Conservation (phyloP, 345 rosid species). For the Dovyalis caffra region DNA sequence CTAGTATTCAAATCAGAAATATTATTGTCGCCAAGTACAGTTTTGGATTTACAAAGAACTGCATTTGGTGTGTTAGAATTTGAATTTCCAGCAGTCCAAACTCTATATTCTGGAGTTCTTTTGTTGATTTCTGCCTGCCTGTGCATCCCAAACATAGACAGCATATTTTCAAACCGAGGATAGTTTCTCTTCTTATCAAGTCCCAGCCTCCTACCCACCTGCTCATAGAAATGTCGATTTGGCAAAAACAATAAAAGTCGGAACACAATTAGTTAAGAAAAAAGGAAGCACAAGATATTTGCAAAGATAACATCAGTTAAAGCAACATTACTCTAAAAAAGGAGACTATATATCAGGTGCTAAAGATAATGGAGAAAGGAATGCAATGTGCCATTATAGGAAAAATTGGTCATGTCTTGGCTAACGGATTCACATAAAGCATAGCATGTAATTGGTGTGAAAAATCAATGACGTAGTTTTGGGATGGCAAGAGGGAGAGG, state of each 20-base stretch:
- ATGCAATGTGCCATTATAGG: not conserved
- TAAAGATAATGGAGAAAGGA: not conserved
- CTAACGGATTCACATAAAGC: not conserved
- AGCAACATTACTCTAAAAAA: not conserved
- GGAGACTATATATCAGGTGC: not conserved
- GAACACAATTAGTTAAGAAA: not conserved
- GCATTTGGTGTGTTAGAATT: conserved; percentile 44
- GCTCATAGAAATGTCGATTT: conserved; percentile 26
- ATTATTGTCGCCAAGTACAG: conserved; percentile 28
- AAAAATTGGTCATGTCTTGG: not conserved
- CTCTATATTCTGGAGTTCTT: conserved; percentile 63
- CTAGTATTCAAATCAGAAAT: conserved; percentile 25
- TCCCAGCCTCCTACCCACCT: conserved; percentile 83
- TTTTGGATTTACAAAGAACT: conserved; percentile 36
- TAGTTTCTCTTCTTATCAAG: conserved; percentile 78
- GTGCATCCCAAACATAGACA: conserved; percentile 72
- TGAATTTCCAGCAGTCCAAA: conserved; percentile 65
- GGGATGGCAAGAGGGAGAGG: not conserved
- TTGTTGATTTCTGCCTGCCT: conserved; percentile 64
- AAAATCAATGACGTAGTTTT: not conserved
- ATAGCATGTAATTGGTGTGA: not conserved
- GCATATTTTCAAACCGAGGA: conserved; percentile 60
- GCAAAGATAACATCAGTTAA: not conserved
- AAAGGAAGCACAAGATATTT: not conserved
- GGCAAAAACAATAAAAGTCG: conserved; percentile 1